Base-by-base conservation (phyloP, 2,329 filamentous ascomycete species). In the Nemania sp. region DNA sequence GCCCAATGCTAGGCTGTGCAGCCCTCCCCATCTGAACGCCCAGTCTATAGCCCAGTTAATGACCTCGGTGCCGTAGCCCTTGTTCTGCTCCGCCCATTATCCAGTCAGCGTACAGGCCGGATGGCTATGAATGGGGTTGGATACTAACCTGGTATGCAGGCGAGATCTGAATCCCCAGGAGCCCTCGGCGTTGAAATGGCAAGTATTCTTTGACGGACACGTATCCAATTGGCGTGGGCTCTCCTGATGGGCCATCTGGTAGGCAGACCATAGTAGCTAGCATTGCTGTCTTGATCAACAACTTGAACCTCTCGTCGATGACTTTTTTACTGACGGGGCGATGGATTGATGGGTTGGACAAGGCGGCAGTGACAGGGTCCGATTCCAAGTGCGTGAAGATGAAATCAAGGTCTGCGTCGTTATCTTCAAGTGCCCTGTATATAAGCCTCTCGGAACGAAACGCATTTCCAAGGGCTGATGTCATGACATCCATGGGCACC, bases 31-130 rank as follows among this genome's bases (percentile, higher is more conserved):
- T 5, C 67, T 64, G 62, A 83, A 83, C 0, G 77, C 77, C 75
- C 80, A 83, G 21, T 79, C 74, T 3, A 81, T 63, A 0, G 69
- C 75, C 80, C 80, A 84, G 25, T 72, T 70, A 46, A 83, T 78
- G 0, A 78, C 77, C 64, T 83, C 80, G 6, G 64, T 67, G 1
- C 81, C 81, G 55, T 82, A 83, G 0, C 81, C 79, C 18, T 73
- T 64, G 0, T 72, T 70, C 55, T 80, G 76, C 53, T 75, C 74
- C 20, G 25, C 25, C 12, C 0, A 21, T 4, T 20, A n/a, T 57
- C 7, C 6, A 4, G 25, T 29, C 7, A 29, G 25, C 25, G 7
- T 7, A 29, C 25, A 29, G 7, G 25, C 25, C 25, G 3, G 25
- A 29, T 29, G 7, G 25, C 7, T 29, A 29, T 29, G 7, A 29